Evolutionary conservation across 179 eudicot species (phyloP), one percentile per base, ranked within the genome.

Genomic region (Nepenthes alata): DNA sequence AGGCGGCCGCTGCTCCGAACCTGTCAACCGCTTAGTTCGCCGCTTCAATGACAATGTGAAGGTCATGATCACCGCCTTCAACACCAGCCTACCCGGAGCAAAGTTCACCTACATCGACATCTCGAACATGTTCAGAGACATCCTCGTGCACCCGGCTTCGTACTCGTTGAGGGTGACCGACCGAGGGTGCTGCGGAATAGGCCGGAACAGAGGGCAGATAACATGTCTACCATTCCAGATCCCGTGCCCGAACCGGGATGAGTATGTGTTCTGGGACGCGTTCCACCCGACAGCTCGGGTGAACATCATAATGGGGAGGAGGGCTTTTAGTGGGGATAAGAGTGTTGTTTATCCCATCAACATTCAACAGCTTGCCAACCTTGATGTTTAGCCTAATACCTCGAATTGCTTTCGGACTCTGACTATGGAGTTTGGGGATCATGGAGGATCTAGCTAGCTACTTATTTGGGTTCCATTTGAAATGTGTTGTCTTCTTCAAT

Each of bases 201-300:
- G 96, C 47, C 76, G 91, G 41, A 83, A 84, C 66, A 67, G 67
- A 61, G 95, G 89, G 36, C 85, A 86, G 69, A 77, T 86, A 36
- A 85, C 96, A 47, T 88, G 96, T 60, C 78, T 86, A 53, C 89
- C 96, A 37, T 77, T 80, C 64, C 59, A 68, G 49, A 58, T 72
- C 3, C 93, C 96, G 7, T 88, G 96, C 60, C 25, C 3, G 5
- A 75, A 88, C 62, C 73, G 96, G 38, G 80, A 75, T 2, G 67
- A 85, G 59, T 82, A 81, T 51, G 70, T 83, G 9, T 88, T 88
- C 47, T 88, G 96, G 96, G 96, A 88, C 63, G 89, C 93, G 0
- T 88, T 81, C 53, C 96, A 88, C 68, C 96, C 96, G 7, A 83
- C 96, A 0, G 53, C 51, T 25, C 62, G 64, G 9, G 81, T 74